Percentiles rank a stretch among this genome's conserved stretches.
Evolutionary conservation across 1,284 basidiomycete genomes (phyloP).

Genomic region (Marasmius oreades): DNA sequence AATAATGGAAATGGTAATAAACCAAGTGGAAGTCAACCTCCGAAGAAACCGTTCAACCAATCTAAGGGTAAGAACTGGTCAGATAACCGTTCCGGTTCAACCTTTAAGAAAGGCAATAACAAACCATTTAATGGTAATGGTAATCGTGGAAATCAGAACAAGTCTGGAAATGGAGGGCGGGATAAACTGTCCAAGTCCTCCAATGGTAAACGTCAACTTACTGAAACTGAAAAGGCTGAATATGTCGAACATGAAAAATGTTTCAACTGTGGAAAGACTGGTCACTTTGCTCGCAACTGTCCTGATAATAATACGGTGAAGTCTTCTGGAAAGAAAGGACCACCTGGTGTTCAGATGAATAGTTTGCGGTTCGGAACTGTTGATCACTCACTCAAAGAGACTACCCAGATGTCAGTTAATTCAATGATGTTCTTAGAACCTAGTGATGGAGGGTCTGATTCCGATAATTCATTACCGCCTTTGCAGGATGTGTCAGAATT

Average conservation of each 20-base stretch:
- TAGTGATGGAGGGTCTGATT: not conserved
- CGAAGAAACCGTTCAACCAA: too few species aligned
- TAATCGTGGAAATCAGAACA: not conserved
- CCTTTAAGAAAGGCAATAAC: not conserved
- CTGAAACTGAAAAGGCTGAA: not conserved
- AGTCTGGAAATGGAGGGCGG: not conserved
- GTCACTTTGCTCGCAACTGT: conserved; percentile 6
- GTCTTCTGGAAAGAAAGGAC: not conserved
- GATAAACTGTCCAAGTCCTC: not conserved
- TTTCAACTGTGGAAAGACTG: not conserved
- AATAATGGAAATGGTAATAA: too few species aligned
- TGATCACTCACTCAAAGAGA: not conserved
- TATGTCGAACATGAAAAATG: not conserved
- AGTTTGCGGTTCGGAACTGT: not conserved
- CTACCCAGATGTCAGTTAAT: not conserved
- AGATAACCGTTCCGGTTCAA: too few species aligned
- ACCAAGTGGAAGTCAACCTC: too few species aligned
- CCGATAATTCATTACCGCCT: not conserved
- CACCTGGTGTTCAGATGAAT: conserved; percentile 1
- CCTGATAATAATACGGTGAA: conserved; percentile 5
- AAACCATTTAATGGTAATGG: not conserved
- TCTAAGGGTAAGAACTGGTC: too few species aligned
- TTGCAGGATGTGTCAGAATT: not conserved
- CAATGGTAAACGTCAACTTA: not conserved
- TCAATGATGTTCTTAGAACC: not conserved